A percentile compares a stretch with the other conserved stretches of the same genome.
Conservation (phyloP, 495 filamentous ascomycete species). For the Neurospora sp. region DNA sequence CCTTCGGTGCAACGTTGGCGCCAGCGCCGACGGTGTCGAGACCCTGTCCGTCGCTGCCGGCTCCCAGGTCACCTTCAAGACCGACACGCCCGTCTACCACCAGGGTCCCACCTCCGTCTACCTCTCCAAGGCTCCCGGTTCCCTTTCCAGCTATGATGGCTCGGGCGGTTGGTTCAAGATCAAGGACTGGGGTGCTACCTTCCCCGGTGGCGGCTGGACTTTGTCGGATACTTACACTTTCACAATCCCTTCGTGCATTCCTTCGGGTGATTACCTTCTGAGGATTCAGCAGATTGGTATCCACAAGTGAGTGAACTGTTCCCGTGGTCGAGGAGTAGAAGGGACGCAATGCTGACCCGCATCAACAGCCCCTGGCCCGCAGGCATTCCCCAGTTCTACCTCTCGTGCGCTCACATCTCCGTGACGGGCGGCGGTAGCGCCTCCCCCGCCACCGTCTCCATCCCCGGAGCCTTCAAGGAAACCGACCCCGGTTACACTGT, state of each 20-base stretch:
- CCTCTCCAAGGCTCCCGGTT: slow-evolving; percentile 43
- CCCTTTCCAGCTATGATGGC: slow-evolving; percentile 36
- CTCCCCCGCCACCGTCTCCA: slow-evolving; percentile 38
- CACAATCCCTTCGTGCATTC: slow-evolving; percentile 44
- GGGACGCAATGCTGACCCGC: too few species aligned
- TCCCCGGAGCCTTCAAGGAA: slow-evolving; percentile 45
- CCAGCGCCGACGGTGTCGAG: slow-evolving; percentile 32
- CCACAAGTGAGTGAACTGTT: slow-evolving; percentile 39
- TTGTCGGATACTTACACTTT: slow-evolving; percentile 33
- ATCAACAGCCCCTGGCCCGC: slow-evolving; percentile 35
- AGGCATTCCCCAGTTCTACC: slow-evolving; percentile 43
- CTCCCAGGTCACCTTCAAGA: slow-evolving; percentile 37
- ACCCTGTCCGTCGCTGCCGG: slow-evolving; percentile 41
- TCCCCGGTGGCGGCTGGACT: slow-evolving; percentile 26
- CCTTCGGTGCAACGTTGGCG: slow-evolving; percentile 50
- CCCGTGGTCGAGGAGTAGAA: too few species aligned
- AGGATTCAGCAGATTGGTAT: slow-evolving; percentile 52
- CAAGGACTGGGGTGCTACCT: slow-evolving; percentile 36
- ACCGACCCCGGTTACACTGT: slow-evolving; percentile 47
- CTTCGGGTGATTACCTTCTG: slow-evolving; percentile 51
- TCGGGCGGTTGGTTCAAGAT: slow-evolving; percentile 48
- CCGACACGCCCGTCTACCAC: slow-evolving; percentile 48
- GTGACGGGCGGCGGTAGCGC: slow-evolving; percentile 43
- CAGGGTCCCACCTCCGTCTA: slow-evolving; percentile 43
- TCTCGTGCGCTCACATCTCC: slow-evolving; percentile 49